Evolutionary conservation across 345 rosid species (phyloP).

Genomic region (Salix koriyanagi): DNA sequence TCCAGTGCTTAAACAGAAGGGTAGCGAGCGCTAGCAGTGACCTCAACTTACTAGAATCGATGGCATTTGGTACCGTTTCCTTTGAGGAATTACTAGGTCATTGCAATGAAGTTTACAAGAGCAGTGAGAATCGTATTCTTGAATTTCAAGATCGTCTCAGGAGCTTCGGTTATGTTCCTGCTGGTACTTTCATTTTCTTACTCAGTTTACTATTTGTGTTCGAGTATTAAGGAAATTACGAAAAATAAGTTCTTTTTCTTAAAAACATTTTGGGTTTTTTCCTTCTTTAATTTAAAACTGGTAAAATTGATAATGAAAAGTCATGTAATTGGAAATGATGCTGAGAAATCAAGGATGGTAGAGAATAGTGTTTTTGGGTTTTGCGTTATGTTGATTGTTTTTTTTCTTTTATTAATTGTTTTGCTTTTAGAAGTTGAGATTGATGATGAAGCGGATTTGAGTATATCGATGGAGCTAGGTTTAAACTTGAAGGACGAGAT

Average conservation of each 20-base stretch:
- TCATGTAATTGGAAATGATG: no score
- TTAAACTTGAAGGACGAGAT: constrained; percentile 28
- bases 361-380: no score
- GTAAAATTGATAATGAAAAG: no score
- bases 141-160: constrained; percentile 46
- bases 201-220: neutral
- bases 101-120: constrained; percentile 57
- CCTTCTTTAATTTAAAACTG: no score
- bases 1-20: constrained; percentile 67
- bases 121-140: constrained; percentile 44
- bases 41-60: constrained; percentile 58
- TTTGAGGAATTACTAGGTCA: constrained; percentile 85
- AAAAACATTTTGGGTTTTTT: no score
- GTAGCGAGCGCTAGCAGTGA: constrained; percentile 46
- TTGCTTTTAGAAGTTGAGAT: constrained; percentile 30
- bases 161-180: constrained; percentile 41
- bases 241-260: neutral
- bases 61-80: constrained; percentile 78
- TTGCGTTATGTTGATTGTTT: no score
- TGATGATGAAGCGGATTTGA: constrained; percentile 33
- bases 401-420: neutral
- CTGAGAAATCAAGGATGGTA: no score
- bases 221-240: neutral
- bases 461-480: constrained; percentile 3
- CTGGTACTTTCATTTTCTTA: constrained; percentile 17